Percentiles rank a stretch among this genome's conserved stretches.
Evolutionary conservation across 257 asterid genomes (phyloP).

Genomic region (Verbascum thapsus): DNA sequence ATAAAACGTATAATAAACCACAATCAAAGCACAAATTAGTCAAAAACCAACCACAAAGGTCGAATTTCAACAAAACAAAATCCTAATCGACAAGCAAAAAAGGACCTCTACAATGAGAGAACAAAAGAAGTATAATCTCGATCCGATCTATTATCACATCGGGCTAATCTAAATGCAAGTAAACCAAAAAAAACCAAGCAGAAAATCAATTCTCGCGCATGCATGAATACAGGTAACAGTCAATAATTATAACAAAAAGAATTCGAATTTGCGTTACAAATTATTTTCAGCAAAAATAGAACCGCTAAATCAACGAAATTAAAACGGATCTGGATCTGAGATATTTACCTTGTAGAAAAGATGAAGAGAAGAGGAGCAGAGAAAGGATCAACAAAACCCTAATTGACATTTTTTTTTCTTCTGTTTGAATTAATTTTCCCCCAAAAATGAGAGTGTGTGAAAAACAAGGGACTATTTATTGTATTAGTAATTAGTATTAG

Average conservation of each 20-base stretch:
- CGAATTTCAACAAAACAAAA: constrained; percentile 3
- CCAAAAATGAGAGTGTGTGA: constrained; percentile 5
- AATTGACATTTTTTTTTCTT: constrained; percentile 41
- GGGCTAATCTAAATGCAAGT: constrained; percentile 5
- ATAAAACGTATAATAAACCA: not conserved
- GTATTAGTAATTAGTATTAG: constrained; percentile 2
- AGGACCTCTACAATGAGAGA: not conserved
- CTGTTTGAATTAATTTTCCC: not conserved
- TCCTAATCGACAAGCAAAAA: constrained; percentile 6
- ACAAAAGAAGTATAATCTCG: constrained; percentile 3
- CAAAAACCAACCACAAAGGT: not conserved
- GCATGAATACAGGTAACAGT: constrained; percentile 1
- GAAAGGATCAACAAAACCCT: constrained; percentile 60
- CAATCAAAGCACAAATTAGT: not conserved
- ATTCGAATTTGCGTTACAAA: not conserved
- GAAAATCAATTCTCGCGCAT: not conserved
- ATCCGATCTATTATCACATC: constrained; percentile 29
- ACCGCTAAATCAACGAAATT: not conserved
- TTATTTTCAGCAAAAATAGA: not conserved
- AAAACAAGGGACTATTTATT: constrained; percentile 4
- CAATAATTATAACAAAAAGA: constrained; percentile 4
- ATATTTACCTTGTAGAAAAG: constrained; percentile 60
- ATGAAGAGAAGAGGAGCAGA: constrained; percentile 55
- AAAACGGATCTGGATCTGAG: constrained; percentile 38
- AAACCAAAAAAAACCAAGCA: constrained; percentile 5